Evolutionary conservation across 768 basidiomycete species (phyloP).

Genomic region (Sarcodon aspratus): DNA sequence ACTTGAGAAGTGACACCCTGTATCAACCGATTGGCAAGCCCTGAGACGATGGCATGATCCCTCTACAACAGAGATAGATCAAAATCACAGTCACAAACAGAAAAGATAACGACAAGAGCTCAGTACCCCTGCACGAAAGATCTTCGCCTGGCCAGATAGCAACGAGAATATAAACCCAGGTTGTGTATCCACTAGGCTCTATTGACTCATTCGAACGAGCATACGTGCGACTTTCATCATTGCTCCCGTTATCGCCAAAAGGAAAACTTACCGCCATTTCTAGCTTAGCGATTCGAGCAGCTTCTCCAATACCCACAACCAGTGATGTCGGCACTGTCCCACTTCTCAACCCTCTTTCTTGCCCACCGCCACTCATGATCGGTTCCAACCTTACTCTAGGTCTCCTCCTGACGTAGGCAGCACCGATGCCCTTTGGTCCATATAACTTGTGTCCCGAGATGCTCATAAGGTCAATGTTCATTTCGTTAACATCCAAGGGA

Average conservation of each 20-base stretch:
- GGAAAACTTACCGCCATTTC: slow-evolving; percentile 81
- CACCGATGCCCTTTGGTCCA: slow-evolving; percentile 94
- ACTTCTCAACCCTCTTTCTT: slow-evolving; percentile 89
- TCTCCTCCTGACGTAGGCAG: slow-evolving; percentile 84
- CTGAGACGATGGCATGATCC: slow-evolving; percentile 66
- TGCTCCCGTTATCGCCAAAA: slow-evolving; percentile 5
- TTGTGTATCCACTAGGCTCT: slow-evolving; percentile 15
- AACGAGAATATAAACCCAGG: slow-evolving; percentile 27
- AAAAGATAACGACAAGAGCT: slow-evolving; percentile 17
- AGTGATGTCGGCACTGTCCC: slow-evolving; percentile 89
- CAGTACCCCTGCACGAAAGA: slow-evolving; percentile 90
- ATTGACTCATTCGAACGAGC: slow-evolving; percentile 5
- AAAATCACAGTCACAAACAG: slow-evolving; percentile 12
- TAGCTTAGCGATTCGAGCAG: slow-evolving; percentile 78
- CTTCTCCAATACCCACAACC: slow-evolving; percentile 90
- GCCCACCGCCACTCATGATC: slow-evolving; percentile 90
- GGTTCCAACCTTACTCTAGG: slow-evolving; percentile 93
- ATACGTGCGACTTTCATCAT: slow-evolving; percentile 21
- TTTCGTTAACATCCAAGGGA: slow-evolving; percentile 84
- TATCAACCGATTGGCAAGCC: slow-evolving; percentile 73
- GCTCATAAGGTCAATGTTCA: slow-evolving; percentile 92
- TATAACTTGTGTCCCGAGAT: slow-evolving; percentile 98
- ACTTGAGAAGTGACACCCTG: slow-evolving; percentile 72
- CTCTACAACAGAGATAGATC: slow-evolving; percentile 33
- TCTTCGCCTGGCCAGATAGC: slow-evolving; percentile 51